Conservation (phyloP, 257 asterid genomes). For the Solanum neorickii region DNA sequence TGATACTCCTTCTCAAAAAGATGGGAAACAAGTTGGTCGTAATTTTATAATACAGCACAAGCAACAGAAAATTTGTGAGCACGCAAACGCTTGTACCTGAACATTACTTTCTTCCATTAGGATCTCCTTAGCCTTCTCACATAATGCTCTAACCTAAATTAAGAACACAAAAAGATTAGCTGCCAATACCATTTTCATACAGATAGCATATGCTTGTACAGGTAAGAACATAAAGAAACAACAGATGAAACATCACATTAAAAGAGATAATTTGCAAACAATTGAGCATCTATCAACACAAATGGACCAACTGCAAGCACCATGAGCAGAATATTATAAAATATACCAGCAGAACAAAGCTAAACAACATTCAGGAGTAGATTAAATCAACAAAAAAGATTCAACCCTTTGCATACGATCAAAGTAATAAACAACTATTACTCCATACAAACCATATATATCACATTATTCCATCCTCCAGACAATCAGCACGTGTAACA, state of each 20-base stretch:
- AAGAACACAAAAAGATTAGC: conserved; percentile 5
- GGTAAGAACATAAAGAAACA: neutral
- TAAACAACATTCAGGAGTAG: neutral
- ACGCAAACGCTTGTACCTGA: conserved; percentile 45
- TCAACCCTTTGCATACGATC: neutral
- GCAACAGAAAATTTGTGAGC: neutral
- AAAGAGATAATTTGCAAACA: neutral
- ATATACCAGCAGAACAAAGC: neutral
- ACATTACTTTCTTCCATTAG: conserved; percentile 86
- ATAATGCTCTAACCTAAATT: conserved; percentile 62
- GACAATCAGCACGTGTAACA: neutral
- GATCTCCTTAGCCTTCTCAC: conserved; percentile 95
- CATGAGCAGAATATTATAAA: neutral
- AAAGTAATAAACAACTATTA: neutral
- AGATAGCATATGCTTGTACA: neutral
- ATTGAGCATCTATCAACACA: neutral
- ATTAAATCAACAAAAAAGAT: neutral
- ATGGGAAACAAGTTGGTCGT: neutral
- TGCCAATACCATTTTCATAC: neutral
- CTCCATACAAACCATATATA: neutral
- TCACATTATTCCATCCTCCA: neutral
- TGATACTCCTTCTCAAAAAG: neutral
- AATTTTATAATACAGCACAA: neutral
- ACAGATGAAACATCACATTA: neutral
- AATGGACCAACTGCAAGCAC: neutral